phyloP scores from a whole-genome alignment of 2,329 filamentous ascomycete species.

The Calonectria montana region DNA sequence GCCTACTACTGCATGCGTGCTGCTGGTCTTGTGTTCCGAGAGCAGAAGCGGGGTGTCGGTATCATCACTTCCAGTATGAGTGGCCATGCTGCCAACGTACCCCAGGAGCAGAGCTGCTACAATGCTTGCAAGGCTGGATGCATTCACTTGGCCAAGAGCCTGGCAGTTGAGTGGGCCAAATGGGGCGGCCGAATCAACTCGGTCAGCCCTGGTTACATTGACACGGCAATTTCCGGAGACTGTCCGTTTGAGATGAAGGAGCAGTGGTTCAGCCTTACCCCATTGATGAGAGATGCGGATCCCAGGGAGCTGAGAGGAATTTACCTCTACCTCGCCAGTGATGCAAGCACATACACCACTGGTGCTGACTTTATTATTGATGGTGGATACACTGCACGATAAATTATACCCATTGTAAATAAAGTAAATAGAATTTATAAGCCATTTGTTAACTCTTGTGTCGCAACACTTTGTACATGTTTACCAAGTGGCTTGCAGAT shows the following conservation, averaged over 20 bases:
- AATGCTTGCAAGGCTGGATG: slow-evolving; percentile 58
- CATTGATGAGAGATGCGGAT: slow-evolving; percentile 43
- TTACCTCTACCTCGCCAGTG: slow-evolving; percentile 43
- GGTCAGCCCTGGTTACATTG: slow-evolving; percentile 52
- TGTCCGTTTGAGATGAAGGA: slow-evolving; percentile 49
- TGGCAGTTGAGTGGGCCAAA: slow-evolving; percentile 58
- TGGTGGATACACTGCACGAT: slow-evolving; percentile 36
- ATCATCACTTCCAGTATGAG: slow-evolving; percentile 51
- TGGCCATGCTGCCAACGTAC: slow-evolving; percentile 50
- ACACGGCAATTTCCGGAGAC: slow-evolving; percentile 48
- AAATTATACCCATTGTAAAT: not conserved
- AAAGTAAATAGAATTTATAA: not conserved
- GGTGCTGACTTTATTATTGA: slow-evolving; percentile 28
- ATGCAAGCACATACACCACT: slow-evolving; percentile 30
- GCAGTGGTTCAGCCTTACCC: slow-evolving; percentile 47
- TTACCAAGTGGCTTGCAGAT: not conserved
- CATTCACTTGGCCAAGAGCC: slow-evolving; percentile 54
- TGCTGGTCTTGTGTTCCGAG: slow-evolving; percentile 47
- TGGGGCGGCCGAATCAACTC: slow-evolving; percentile 55
- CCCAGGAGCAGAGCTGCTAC: slow-evolving; percentile 55
- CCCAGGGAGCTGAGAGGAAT: slow-evolving; percentile 46
- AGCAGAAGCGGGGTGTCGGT: slow-evolving; percentile 48
- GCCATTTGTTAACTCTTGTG: not conserved
- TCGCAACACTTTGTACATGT: not conserved
- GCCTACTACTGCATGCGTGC: slow-evolving; percentile 49